A percentile compares a stretch with the other conserved stretches of the same genome.
phyloP scores from a whole-genome alignment of 2,329 filamentous ascomycete species.

The Cytospora leucostoma region DNA sequence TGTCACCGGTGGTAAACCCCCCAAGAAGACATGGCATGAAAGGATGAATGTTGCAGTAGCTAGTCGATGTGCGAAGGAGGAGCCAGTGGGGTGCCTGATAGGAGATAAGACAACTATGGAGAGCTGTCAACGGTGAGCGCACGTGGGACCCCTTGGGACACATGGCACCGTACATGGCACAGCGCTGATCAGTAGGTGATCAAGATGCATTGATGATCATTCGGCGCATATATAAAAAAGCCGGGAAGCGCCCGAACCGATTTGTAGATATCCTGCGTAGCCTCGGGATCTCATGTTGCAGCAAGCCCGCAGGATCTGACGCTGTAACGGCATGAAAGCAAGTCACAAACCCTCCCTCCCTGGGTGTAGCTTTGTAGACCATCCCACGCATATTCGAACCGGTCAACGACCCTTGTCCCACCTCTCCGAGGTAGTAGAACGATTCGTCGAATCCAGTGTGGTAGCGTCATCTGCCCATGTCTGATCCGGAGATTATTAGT shows the following conservation, averaged over 20 bases:
- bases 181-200: slow-evolving; percentile 9
- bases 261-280: slow-evolving; percentile 1
- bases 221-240: not conserved
- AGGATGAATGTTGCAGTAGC: too few species aligned
- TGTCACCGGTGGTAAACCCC: slow-evolving; percentile 15
- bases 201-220: slow-evolving; percentile 12
- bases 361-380: slow-evolving; percentile 4
- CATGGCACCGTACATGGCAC: slow-evolving; percentile 11
- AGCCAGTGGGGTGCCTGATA: not conserved
- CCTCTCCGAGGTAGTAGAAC: slow-evolving; percentile 8
- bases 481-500: slow-evolving; percentile 21
- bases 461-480: slow-evolving; percentile 12
- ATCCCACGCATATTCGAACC: slow-evolving; percentile 17
- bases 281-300: not conserved
- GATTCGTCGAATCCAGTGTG: slow-evolving; percentile 3
- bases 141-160: not conserved
- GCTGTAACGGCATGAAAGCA: slow-evolving; percentile 13
- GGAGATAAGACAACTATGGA: too few species aligned
- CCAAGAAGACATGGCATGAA: too few species aligned
- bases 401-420: slow-evolving; percentile 8
- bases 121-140: not conserved
- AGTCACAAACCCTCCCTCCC: not conserved
- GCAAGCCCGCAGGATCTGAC: slow-evolving; percentile 12
- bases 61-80: too few species aligned
- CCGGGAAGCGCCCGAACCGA: not conserved